Evolutionary conservation across 1,284 basidiomycete genomes (phyloP).

Genomic region (Cerioporus squamosus): DNA sequence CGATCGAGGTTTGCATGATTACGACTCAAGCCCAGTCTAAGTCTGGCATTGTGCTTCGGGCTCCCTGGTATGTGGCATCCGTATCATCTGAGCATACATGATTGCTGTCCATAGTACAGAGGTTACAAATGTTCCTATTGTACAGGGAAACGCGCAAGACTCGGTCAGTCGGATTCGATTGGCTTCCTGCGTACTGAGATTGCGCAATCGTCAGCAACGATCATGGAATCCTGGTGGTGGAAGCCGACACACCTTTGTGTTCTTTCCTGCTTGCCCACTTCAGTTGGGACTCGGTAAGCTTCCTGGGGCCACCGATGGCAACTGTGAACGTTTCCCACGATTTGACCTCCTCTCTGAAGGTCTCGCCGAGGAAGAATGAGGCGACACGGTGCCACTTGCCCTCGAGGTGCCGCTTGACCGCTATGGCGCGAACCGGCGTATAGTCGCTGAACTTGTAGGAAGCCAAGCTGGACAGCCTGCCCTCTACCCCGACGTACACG

Average conservation of each 20-base stretch:
- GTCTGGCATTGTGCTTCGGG: too few relatives aligned
- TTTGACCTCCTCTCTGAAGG: constrained; percentile 6
- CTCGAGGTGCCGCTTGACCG: not conserved
- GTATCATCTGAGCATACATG: too few relatives aligned
- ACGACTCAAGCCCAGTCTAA: too few relatives aligned
- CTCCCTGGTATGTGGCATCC: too few relatives aligned
- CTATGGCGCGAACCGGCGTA: constrained; percentile 6
- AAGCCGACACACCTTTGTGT: constrained; percentile 1
- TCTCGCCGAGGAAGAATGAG: constrained; percentile 13
- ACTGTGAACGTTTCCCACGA: constrained; percentile 1
- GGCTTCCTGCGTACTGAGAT: constrained; percentile 8
- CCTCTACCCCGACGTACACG: not conserved
- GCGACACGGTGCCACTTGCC: constrained; percentile 8
- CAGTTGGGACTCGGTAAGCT: constrained; percentile 1
- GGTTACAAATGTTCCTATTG: not conserved
- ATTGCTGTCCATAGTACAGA: too few relatives aligned
- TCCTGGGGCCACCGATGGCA: not conserved
- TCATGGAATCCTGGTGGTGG: too few relatives aligned
- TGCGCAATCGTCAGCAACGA: not conserved
- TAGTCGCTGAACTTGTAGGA: constrained; percentile 4
- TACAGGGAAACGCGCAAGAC: not conserved
- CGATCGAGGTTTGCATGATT: too few relatives aligned
- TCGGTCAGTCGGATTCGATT: constrained; percentile 5
- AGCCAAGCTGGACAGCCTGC: not conserved
- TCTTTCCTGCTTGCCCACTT: not conserved